Base-by-base conservation (phyloP, 1,284 basidiomycete species). In the Coniferiporia weirii region DNA sequence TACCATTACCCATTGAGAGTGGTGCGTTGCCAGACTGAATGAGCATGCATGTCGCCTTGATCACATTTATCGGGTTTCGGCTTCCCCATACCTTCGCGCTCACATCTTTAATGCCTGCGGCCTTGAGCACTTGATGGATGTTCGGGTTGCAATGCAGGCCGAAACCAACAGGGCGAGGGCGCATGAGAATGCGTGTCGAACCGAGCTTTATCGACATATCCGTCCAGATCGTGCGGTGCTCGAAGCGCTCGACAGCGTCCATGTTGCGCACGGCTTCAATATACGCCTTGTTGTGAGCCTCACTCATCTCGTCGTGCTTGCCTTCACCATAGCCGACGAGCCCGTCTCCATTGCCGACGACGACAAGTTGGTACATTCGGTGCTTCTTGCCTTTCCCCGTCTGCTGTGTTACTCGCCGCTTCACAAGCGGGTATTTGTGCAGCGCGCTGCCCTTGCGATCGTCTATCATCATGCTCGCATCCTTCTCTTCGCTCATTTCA, bases 71-170 rank as follows among this genome's bases (percentile, higher is more conserved):
- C 45, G 83, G 83, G 73, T 96, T 97, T 64, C 92, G 79, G 66
- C 91, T 95, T 38, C 95, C 95, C 83, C 93, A 91, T 45, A 98
- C 91, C 73, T 95, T 95, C 32, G 93, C 96, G 65, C 89, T 93
- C 49, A 92, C 82, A 72, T 99, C 96, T 70, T 93, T 91, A 75
- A 98, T 93, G 10, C 96, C 96, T 1, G 92, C 94, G 0, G 95
- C 93, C 66, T 92, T 90, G 68, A 95, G 82, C 54, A 99, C 81
- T 66, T 87, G 82, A 73, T 98, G 95, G 56, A 98, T 78, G 66
- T 89, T 83, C 7, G 93, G 93, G 64, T 96, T 94, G 67, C 92
- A 93, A 64, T 89, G 83, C 53, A 99, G 77, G 9, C 96, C 96
- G 71, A 98, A 98, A 2, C 96, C 95, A 60, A 94, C 87, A 10